These are phyloP conservation scores for Yamadazyma dendronema DNA, from an alignment of 1,139 yeast genomes.

Conservation along the genomic window DNA sequence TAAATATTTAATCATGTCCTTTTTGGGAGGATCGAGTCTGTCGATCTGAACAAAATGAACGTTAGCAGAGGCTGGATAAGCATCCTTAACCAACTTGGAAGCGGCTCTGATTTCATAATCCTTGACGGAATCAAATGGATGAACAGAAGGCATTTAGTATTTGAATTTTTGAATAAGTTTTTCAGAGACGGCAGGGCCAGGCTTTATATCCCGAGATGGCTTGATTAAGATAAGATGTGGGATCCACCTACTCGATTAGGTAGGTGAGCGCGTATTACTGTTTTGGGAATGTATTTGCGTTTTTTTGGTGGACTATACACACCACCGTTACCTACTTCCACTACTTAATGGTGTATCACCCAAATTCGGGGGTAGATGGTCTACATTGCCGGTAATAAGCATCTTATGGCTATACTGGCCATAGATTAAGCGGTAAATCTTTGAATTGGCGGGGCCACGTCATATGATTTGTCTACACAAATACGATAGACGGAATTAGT, in stretches of 20 bases:
- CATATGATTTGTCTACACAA: too few relatives aligned
- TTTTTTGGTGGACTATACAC: too few relatives aligned
- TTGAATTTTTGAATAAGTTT: too few relatives aligned
- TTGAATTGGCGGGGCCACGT: too few relatives aligned
- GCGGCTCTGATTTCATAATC: slow-evolving; percentile 66
- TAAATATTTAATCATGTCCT: slow-evolving; percentile 64
- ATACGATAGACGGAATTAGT: too few relatives aligned
- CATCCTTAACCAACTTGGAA: slow-evolving; percentile 60
- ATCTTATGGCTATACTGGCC: too few relatives aligned
- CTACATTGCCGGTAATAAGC: too few relatives aligned
- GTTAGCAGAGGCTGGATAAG: slow-evolving; percentile 44
- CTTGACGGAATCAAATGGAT: slow-evolving; percentile 68
- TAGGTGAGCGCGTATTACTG: slow-evolving; percentile 8
- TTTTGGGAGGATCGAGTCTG: slow-evolving; percentile 79
- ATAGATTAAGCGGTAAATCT: too few relatives aligned
- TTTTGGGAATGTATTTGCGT: slow-evolving; percentile 12
- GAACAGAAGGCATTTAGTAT: slow-evolving; percentile 23
- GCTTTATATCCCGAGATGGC: not conserved
- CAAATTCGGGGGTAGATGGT: too few relatives aligned
- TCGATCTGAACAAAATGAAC: slow-evolving; percentile 75
- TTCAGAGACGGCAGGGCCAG: too few relatives aligned
- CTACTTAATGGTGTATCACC: too few relatives aligned
- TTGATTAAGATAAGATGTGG: not conserved
- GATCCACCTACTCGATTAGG: slow-evolving; percentile 13
- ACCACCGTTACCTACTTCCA: too few relatives aligned